Percentiles rank a stretch among this genome's conserved stretches.
These are phyloP conservation scores for Cladosporium sp. DNA, from an alignment of 2,329 filamentous ascomycete genomes.

Conservation along the genomic window DNA sequence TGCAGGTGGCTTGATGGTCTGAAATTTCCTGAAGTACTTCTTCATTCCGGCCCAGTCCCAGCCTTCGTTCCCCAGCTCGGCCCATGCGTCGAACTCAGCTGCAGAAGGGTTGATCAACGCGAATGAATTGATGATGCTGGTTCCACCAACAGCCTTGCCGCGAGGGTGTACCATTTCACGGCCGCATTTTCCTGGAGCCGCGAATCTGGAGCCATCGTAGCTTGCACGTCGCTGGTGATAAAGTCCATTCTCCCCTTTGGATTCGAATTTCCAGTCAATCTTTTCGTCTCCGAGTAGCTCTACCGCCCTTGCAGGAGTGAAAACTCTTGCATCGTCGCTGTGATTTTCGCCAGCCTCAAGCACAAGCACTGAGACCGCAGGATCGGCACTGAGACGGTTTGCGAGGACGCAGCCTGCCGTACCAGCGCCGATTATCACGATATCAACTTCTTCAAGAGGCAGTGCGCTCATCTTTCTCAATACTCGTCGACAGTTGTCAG, in stretches of 20 bases:
- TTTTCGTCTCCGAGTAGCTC: slow-evolving; percentile 19
- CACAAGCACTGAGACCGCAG: slow-evolving; percentile 25
- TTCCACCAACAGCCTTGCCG: slow-evolving; percentile 37
- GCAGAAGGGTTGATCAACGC: slow-evolving; percentile 27
- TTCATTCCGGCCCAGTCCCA: slow-evolving; percentile 38
- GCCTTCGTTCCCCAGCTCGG: slow-evolving; percentile 23
- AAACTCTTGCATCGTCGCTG: slow-evolving; percentile 19
- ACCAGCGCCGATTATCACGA: slow-evolving; percentile 26
- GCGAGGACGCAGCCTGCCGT: slow-evolving; percentile 26
- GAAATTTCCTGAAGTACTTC: slow-evolving; percentile 9
- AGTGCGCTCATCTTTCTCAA: too few species aligned
- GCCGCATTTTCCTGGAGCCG: slow-evolving; percentile 15
- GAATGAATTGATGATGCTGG: slow-evolving; percentile 33
- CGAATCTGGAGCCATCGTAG: too few species aligned
- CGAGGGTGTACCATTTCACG: slow-evolving; percentile 24
- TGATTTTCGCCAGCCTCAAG: slow-evolving; percentile 29
- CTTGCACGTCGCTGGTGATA: too few species aligned
- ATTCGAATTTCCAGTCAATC: slow-evolving; percentile 31
- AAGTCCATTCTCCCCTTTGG: slow-evolving; percentile 23
- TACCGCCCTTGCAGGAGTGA: slow-evolving; percentile 18
- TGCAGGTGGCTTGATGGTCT: not conserved
- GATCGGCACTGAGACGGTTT: slow-evolving; percentile 20
- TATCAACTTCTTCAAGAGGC: slow-evolving; percentile 12
- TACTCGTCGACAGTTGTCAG: too few species aligned
- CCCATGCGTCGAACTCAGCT: slow-evolving; percentile 35